Base-by-base conservation (phyloP, 2,329 filamentous ascomycete species). In the Thielaviopsis musarum region DNA sequence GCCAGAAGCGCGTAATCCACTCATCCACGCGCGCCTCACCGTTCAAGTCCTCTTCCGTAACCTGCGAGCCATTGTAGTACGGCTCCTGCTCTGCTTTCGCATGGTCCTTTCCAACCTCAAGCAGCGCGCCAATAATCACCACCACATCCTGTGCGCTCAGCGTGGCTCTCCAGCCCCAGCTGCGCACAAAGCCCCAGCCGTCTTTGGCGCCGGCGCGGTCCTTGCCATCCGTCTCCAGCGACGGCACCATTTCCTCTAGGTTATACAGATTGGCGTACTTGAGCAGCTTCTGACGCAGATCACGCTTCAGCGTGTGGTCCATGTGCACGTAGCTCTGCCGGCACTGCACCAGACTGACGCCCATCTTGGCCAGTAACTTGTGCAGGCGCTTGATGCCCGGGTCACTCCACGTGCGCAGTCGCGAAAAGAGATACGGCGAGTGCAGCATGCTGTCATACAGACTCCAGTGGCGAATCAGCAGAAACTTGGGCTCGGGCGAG, bases 391-490 rank as follows among this genome's bases (percentile, higher is more conserved):
- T 95, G 58, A 88, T 79, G 2, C 93, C 93, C 56, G 80, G 81
- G 63, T 97, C 93, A 62, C 85, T 94, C 91, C 93, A 98, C 54
- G 95, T 90, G 70, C 94, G 91, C 53, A 98, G 78, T 34, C 89
- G 82, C 3, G 91, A 88, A 62, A 94, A 91, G 4, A 98, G 80
- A 67, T 96, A 97, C 0, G 91, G 91, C 0, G 91, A 96, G 70
- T 98, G 93, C 13, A 97, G 78, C 93, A 98, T 97, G 69, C 90
- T 95, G 67, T 98, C 93, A 70, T 97, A 97, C 15, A 98, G 76
- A 65, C 89, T 95, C 93, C 93, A 98, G 69, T 98, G 93, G 38
- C 93, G 79, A 58, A 97, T 88, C 0, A 98, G 80, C 26, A 97
- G 79, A 65, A 98, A 95, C 49, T 88, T 86, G 10, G 93, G 94